These are phyloP conservation scores for Lagenidium sp. DNA, from an alignment of 352 stramenopile genomes.

Conservation along the genomic window DNA sequence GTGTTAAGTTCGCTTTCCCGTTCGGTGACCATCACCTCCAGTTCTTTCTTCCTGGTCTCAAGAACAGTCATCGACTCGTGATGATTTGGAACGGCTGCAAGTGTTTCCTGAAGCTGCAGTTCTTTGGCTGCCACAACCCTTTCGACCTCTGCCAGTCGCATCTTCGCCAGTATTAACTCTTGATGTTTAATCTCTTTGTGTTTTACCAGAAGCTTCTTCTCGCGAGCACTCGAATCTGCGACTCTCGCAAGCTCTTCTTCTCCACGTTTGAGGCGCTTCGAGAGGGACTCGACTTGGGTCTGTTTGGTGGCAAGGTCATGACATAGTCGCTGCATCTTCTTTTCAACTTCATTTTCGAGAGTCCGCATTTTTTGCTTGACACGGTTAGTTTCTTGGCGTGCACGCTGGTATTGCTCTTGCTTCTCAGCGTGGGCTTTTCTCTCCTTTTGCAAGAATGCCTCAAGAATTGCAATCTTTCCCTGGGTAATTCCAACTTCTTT, in stretches of 20 bases:
- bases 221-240: constrained; percentile 34
- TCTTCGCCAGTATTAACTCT: constrained; percentile 42
- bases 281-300: constrained; percentile 34
- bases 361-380: constrained; percentile 46
- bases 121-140: constrained; percentile 15
- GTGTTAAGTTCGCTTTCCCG: constrained; percentile 45
- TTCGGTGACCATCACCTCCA: constrained; percentile 40
- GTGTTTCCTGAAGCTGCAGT: background rate
- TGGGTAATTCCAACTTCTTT: constrained; percentile 56
- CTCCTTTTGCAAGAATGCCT: constrained; percentile 53
- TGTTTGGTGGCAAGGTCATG: constrained; percentile 52
- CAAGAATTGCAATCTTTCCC: constrained; percentile 45
- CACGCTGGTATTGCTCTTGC: constrained; percentile 16
- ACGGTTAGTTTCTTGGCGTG: constrained; percentile 45
- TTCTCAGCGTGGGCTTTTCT: constrained; percentile 36
- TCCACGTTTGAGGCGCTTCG: constrained; percentile 44
- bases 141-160: constrained; percentile 59
- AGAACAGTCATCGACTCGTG: constrained; percentile 4
- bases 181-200: constrained; percentile 58
- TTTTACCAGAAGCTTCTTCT: constrained; percentile 34
- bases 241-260: constrained; percentile 38
- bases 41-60: constrained; percentile 26
- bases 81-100: constrained; percentile 13
- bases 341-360: constrained; percentile 48
- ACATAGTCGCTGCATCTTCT: constrained; percentile 43